Evolutionary conservation across 1,284 basidiomycete genomes (phyloP).

Genomic region (Lignosus rhinocerotis): DNA sequence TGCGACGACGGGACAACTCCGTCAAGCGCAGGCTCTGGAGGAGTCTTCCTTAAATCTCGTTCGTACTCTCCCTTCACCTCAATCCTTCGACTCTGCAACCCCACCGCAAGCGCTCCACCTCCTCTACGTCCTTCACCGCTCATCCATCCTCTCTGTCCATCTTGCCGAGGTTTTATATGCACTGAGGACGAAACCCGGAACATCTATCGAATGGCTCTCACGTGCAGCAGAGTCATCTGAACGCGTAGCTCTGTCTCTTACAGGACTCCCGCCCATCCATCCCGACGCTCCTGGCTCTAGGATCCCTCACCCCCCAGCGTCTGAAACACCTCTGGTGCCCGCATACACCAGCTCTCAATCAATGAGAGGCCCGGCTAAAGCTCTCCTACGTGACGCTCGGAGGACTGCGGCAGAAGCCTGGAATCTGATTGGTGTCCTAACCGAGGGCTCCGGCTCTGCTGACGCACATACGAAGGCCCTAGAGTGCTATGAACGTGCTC

Average conservation of each 20-base stretch:
- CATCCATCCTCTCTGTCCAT: slow-evolving; percentile 73
- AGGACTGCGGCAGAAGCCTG: slow-evolving; percentile 73
- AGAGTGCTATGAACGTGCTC: slow-evolving; percentile 60
- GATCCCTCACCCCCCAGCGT: slow-evolving; percentile 45
- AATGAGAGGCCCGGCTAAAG: slow-evolving; percentile 57
- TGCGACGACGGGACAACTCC: slow-evolving; percentile 64
- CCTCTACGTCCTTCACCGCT: slow-evolving; percentile 71
- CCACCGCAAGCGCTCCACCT: slow-evolving; percentile 65
- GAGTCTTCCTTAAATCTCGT: slow-evolving; percentile 68
- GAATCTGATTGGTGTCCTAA: slow-evolving; percentile 54
- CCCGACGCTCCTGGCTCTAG: slow-evolving; percentile 40
- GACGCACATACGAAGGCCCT: slow-evolving; percentile 42
- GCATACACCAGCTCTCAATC: slow-evolving; percentile 46
- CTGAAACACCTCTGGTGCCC: slow-evolving; percentile 44
- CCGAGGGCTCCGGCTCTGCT: slow-evolving; percentile 38
- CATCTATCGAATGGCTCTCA: slow-evolving; percentile 58
- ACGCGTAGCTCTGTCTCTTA: slow-evolving; percentile 57
- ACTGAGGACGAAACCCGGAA: slow-evolving; percentile 40
- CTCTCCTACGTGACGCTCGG: slow-evolving; percentile 66
- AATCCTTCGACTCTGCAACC: slow-evolving; percentile 43
- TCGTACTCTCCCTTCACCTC: slow-evolving; percentile 57
- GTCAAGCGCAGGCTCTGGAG: slow-evolving; percentile 68
- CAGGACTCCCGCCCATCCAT: slow-evolving; percentile 41
- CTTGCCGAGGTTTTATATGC: slow-evolving; percentile 75
- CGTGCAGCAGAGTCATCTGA: slow-evolving; percentile 69